These are phyloP conservation scores for Exserohilum rostratum DNA, from an alignment of 2,329 filamentous ascomycete genomes.

Conservation along the genomic window DNA sequence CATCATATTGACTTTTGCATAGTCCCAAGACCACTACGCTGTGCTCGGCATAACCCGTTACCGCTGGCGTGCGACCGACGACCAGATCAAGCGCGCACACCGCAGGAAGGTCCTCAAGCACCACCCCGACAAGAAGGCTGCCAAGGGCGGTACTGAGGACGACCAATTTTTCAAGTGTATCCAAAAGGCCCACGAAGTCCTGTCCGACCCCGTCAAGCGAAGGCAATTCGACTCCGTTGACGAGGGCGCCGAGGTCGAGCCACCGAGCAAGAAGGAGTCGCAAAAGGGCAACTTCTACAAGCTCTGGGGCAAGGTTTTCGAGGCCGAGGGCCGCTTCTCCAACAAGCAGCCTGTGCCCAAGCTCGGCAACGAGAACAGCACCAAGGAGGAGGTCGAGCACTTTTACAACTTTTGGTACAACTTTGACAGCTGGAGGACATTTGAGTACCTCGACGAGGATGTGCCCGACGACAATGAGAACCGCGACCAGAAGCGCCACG, in stretches of 20 bases:
- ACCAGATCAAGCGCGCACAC: conserved; percentile 98
- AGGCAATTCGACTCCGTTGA: conserved; percentile 97
- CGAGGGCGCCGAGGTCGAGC: conserved; percentile 88
- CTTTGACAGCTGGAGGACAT: conserved; percentile 96
- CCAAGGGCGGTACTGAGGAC: conserved; percentile 83
- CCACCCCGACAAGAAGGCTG: conserved; percentile 98
- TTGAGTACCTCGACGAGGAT: conserved; percentile 98
- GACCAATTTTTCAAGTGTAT: conserved; percentile 99
- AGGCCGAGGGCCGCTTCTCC: conserved; percentile 90
- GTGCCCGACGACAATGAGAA: conserved; percentile 99
- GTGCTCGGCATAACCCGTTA: conserved; percentile 92
- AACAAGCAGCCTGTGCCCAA: conserved; percentile 85
- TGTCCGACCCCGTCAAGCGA: conserved; percentile 88
- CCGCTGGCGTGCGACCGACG: conserved; percentile 89
- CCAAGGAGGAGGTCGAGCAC: conserved; percentile 85
- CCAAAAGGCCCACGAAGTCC: conserved; percentile 94
- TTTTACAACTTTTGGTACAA: conserved; percentile 99
- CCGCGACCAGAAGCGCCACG: conserved; percentile 97
- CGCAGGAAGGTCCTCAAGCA: conserved; percentile 99
- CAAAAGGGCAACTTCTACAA: conserved; percentile 93
- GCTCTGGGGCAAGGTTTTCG: conserved; percentile 89
- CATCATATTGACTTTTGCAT: conserved; percentile 15
- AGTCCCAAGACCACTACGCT: conserved; percentile 96
- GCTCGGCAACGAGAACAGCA: conserved; percentile 82
- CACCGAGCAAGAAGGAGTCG: conserved; percentile 88